phyloP scores from a whole-genome alignment of 139 green algal genomes.

The Bryopsis sp. region DNA sequence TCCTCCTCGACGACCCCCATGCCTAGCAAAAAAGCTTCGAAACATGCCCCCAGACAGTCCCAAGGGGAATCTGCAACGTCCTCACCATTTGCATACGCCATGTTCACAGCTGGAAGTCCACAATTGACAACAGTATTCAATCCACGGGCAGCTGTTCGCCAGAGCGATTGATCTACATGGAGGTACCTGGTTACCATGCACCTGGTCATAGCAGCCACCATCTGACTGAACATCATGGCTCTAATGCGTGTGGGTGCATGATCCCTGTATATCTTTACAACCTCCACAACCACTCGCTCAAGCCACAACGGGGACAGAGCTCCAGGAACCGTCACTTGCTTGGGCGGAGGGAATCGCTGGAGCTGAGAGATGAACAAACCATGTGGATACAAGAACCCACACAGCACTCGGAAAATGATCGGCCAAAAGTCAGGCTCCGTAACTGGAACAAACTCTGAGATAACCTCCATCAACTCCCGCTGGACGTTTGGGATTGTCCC shows the following conservation, averaged over 20 bases:
- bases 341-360: not conserved
- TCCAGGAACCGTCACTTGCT: slow-evolving; percentile 7
- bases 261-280: slow-evolving; percentile 44
- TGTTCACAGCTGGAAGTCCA: slow-evolving; percentile 62
- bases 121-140: slow-evolving; percentile 50
- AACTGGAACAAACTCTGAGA: slow-evolving; percentile 36
- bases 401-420: slow-evolving; percentile 27
- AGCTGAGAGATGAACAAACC: not conserved
- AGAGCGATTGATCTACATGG: slow-evolving; percentile 34
- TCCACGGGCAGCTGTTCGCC: slow-evolving; percentile 41
- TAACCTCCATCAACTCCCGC: slow-evolving; percentile 50
- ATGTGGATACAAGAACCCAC: slow-evolving; percentile 33
- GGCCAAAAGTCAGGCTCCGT: slow-evolving; percentile 25
- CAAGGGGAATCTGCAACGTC: slow-evolving; percentile 13
- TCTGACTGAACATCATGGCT: slow-evolving; percentile 41
- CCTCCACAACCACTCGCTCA: slow-evolving; percentile 30
- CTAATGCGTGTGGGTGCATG: slow-evolving; percentile 46
- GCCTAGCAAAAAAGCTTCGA: slow-evolving; percentile 15
- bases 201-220: slow-evolving; percentile 44
- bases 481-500: slow-evolving; percentile 61
- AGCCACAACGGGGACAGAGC: slow-evolving; percentile 33
- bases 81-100: slow-evolving; percentile 27
- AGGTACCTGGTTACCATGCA: slow-evolving; percentile 54
- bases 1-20: not conserved
- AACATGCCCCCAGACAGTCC: slow-evolving; percentile 16